Base-by-base conservation (phyloP, 2,329 filamentous ascomycete genomes). In the Colletotrichum theobromicola region DNA sequence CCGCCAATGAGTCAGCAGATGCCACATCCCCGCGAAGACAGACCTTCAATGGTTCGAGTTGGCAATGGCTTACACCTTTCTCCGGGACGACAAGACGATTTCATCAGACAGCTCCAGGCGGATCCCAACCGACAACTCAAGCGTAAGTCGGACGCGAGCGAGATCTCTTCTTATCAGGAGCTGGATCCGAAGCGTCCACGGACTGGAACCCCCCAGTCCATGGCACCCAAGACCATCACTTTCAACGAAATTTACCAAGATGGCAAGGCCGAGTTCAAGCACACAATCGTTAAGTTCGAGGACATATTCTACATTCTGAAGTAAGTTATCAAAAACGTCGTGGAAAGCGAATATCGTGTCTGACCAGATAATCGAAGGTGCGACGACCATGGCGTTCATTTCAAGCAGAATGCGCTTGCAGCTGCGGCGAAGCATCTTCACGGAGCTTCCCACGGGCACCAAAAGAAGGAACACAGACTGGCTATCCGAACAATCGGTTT, bases 191-290 rank as follows among this genome's bases (percentile, higher is more conserved):
- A 74, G 34, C 68, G 72, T 13, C 16, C 68, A 2, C 71, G 72
- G 26, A 46, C 61, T 3, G 68, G 37, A 7, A 62, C 12, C 7
- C 68, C 62, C 7, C 62, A 58, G 2, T 62, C 61, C 3, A 64
- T 72, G 26, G 72, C 72, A 6, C 72, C 68, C 2, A 24, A 28
- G 6, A 81, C 28, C 4, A 73, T 79, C 46, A 69, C 57, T 2
- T 79, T 77, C 13, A 55, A 78, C 10, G 77, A 79, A 15, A 76
- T 79, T 5, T 76, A 76, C 18, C 77, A 78, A 35, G 64, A 72
- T 16, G 78, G 78, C 6, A 72, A 76, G 7, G 74, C 78, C 6
- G 46, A 75, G 24, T 70, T 75, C 32, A 78, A 77, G 74, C 75
- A 78, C 37, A 64, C 58, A 6, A 79, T 79, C 26, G 34, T 78